These are phyloP conservation scores for Plectosphaerella sp. DNA, from an alignment of 2,329 filamentous ascomycete genomes.

Conservation along the genomic window DNA sequence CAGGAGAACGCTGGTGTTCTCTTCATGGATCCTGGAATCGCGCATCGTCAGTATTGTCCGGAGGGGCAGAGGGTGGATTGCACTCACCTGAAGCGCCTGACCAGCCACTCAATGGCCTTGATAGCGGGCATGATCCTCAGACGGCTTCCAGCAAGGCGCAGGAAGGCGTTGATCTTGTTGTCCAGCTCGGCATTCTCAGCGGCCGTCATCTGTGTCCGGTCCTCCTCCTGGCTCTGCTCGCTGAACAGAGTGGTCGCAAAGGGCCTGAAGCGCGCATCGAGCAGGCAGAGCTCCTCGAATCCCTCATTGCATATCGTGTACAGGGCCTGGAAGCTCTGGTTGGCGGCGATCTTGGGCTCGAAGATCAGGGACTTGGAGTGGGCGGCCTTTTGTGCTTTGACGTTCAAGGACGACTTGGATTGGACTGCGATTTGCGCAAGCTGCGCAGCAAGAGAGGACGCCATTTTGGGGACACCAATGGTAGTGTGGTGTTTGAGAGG, in stretches of 20 bases:
- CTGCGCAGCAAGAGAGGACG: constrained; percentile 86
- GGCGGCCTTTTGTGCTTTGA: constrained; percentile 86
- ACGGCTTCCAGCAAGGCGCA: constrained; percentile 72
- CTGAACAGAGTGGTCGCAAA: constrained; percentile 84
- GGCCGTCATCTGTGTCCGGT: constrained; percentile 78
- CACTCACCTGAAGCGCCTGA: constrained; percentile 78
- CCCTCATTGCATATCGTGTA: constrained; percentile 85
- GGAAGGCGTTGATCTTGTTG: constrained; percentile 71
- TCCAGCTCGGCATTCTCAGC: constrained; percentile 81
- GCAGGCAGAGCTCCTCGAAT: constrained; percentile 83
- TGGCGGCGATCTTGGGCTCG: constrained; percentile 76
- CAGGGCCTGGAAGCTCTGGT: constrained; percentile 85
- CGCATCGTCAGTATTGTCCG: constrained; percentile 2
- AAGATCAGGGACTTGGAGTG: constrained; percentile 96
- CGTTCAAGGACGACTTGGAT: constrained; percentile 84
- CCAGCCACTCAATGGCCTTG: constrained; percentile 91
- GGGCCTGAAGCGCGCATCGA: constrained; percentile 73
- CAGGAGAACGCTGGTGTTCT: constrained; percentile 74
- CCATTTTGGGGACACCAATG: constrained; percentile 46
- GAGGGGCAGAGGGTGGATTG: neutral
- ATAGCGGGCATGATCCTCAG: constrained; percentile 82
- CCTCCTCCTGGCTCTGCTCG: constrained; percentile 85
- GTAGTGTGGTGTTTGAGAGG: neutral
- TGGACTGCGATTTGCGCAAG: constrained; percentile 86
- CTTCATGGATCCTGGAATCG: constrained; percentile 71